Evolutionary conservation across 805 yeast species (phyloP).

Genomic region (Candida koratica): DNA sequence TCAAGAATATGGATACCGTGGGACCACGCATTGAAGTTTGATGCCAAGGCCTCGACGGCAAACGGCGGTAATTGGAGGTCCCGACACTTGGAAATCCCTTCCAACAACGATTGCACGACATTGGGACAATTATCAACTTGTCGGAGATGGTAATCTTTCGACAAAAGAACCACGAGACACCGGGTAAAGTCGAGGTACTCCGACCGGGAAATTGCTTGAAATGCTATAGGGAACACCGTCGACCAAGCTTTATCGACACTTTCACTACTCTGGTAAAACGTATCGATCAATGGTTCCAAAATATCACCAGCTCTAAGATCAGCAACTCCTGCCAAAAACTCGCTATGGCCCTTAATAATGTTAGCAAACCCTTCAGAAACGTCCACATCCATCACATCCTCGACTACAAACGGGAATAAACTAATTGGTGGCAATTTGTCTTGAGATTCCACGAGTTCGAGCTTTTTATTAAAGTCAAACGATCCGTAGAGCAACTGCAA

Average conservation of each 20-base stretch:
- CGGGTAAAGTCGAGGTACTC: conserved; percentile 85
- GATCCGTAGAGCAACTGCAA: conserved; percentile 80
- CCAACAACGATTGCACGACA: conserved; percentile 77
- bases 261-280: conserved; percentile 77
- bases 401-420: conserved; percentile 33
- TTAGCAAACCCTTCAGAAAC: conserved; percentile 18
- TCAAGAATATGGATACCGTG: conserved; percentile 84
- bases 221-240: conserved; percentile 76
- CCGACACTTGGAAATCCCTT: conserved; percentile 73
- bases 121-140: conserved; percentile 85
- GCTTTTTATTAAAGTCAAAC: conserved; percentile 47
- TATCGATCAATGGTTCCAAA: conserved; percentile 67
- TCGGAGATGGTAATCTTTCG: conserved; percentile 90
- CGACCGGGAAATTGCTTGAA: conserved; percentile 66
- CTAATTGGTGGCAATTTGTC: conserved; percentile 51
- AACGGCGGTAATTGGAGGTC: conserved; percentile 88
- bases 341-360: conserved; percentile 25
- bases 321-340: conserved; percentile 28
- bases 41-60: conserved; percentile 80
- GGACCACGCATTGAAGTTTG: conserved; percentile 87
- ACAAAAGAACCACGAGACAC: conserved; percentile 68
- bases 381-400: conserved; percentile 28
- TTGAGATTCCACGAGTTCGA: conserved; percentile 47
- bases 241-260: conserved; percentile 84
- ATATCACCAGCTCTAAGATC: conserved; percentile 53